phyloP scores from a whole-genome alignment of 163 green algal species.

The Scenedesmus sp. region DNA sequence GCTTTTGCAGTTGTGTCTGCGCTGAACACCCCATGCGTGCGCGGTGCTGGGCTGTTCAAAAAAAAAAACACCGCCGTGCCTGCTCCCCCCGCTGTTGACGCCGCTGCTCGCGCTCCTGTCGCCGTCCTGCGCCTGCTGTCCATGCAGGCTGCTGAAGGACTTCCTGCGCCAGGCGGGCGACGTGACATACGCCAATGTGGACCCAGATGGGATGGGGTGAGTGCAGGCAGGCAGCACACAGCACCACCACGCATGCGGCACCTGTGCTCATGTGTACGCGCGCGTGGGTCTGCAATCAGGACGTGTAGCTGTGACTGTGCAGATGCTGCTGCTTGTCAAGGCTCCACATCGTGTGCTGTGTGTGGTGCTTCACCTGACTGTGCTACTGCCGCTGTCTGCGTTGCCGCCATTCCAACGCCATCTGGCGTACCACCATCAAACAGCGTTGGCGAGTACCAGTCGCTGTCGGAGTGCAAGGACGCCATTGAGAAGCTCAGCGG shows the following conservation, averaged over 20 bases:
- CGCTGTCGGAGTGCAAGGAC: conserved; percentile 16
- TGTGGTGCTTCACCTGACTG: too few species aligned
- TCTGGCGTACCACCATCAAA: too few species aligned
- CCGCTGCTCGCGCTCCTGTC: background rate
- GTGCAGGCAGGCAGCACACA: background rate
- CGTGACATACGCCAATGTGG: conserved; percentile 50
- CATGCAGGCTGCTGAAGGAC: conserved; percentile 44
- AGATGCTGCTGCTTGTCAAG: background rate
- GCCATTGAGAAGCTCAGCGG: conserved; percentile 43
- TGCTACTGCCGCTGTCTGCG: too few species aligned
- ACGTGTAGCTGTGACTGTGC: background rate
- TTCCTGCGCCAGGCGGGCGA: conserved; percentile 42
- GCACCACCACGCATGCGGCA: background rate
- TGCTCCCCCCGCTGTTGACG: background rate
- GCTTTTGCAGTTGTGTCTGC: too few species aligned
- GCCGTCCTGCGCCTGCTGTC: background rate
- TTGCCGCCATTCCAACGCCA: too few species aligned
- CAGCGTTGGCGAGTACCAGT: conserved; percentile 25
- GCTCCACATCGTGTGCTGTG: too few species aligned
- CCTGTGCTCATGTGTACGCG: background rate
- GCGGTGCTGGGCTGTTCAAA: too few species aligned
- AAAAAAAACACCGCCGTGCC: too few species aligned
- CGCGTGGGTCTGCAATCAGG: too few species aligned
- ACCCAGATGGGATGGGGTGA: conserved; percentile 39
- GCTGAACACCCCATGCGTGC: too few species aligned